These are phyloP conservation scores for Pterulicium gracile DNA, from an alignment of 1,284 basidiomycete species.

Conservation along the genomic window DNA sequence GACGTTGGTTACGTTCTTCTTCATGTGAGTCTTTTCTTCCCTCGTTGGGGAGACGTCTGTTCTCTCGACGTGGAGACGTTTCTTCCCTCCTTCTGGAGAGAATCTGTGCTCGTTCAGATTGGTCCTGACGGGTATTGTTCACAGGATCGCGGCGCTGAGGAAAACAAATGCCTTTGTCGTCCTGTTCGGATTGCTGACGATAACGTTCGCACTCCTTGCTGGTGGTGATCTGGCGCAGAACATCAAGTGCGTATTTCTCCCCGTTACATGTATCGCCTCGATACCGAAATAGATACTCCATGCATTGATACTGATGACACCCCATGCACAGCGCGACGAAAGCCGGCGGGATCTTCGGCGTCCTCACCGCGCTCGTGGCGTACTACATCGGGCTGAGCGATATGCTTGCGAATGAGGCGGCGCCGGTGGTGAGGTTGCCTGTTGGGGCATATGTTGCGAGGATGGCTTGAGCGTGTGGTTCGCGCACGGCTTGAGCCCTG, in stretches of 20 bases:
- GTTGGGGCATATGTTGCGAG: too few relatives aligned
- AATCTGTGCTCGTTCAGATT: too few relatives aligned
- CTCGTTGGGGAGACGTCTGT: too few relatives aligned
- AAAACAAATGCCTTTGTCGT: constrained; percentile 47
- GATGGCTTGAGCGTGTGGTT: too few relatives aligned
- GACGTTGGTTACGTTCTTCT: constrained; percentile 47
- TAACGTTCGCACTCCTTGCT: constrained; percentile 45
- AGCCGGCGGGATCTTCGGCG: constrained; percentile 69
- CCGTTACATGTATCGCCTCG: constrained; percentile 10
- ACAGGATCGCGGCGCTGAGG: constrained; percentile 41
- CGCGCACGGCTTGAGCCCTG: too few relatives aligned
- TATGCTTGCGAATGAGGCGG: constrained; percentile 40
- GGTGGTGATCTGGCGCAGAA: constrained; percentile 25
- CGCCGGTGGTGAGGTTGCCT: constrained; percentile 38
- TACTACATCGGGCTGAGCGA: constrained; percentile 61
- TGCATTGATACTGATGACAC: too few relatives aligned
- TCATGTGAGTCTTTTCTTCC: constrained; percentile 16
- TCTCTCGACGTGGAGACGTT: too few relatives aligned
- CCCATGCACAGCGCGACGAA: constrained; percentile 25
- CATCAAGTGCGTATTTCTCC: constrained; percentile 14
- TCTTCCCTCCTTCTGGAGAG: too few relatives aligned
- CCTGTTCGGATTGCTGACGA: constrained; percentile 54
- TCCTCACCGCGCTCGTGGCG: constrained; percentile 55
- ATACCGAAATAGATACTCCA: too few relatives aligned
- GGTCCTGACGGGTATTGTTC: too few relatives aligned